Percentiles rank a stretch among this genome's conserved stretches.
Conservation (phyloP, 1,284 basidiomycete genomes). For the Puccinia horiana region DNA sequence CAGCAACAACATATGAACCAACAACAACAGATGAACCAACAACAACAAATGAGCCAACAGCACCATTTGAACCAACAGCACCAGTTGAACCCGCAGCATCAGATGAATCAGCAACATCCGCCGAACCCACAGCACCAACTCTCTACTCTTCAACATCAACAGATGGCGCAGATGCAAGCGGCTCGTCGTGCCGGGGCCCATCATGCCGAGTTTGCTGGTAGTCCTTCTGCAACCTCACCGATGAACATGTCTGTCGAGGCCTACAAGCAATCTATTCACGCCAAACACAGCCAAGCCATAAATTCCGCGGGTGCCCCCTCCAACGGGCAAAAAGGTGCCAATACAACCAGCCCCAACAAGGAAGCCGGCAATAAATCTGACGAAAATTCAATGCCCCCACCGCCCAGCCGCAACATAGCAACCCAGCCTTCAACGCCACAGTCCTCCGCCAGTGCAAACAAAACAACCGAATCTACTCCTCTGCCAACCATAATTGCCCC, state of each 20-base stretch:
- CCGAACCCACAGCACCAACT: neutral
- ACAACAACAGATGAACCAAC: neutral
- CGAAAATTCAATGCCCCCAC: constrained; percentile 33
- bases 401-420: constrained; percentile 23
- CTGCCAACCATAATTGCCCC: constrained; percentile 32
- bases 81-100: neutral
- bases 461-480: constrained; percentile 28
- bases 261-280: constrained; percentile 45
- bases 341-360: constrained; percentile 28
- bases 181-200: constrained; percentile 2
- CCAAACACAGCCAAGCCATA: constrained; percentile 41
- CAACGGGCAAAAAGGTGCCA: neutral
- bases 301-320: neutral
- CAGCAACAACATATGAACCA: neutral
- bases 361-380: neutral
- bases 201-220: constrained; percentile 5
- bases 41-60: neutral
- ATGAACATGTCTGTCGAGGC: constrained; percentile 32
- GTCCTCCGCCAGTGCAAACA: constrained; percentile 18
- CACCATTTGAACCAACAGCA: neutral
- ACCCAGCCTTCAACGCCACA: constrained; percentile 38
- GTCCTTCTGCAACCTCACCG: constrained; percentile 1
- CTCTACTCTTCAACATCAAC: constrained; percentile 22
- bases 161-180: constrained; percentile 25
- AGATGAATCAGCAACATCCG: constrained; percentile 2